Conservation (phyloP, 768 basidiomycete genomes). For the Mycena olivaceomarginata region DNA sequence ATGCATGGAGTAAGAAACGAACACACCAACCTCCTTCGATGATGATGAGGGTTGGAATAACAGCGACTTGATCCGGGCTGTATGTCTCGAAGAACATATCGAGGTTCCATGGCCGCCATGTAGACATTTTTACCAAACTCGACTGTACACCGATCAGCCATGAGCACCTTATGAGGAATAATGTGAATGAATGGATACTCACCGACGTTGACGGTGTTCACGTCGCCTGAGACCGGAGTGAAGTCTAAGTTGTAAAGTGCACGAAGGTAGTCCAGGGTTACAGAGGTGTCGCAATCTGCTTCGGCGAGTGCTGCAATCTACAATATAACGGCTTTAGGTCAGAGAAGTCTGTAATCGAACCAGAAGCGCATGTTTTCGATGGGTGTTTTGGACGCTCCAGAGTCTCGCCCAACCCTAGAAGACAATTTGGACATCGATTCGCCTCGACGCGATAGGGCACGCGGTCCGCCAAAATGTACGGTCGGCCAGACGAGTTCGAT, state of each 20-base stretch:
- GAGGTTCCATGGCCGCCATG: constrained; percentile 20
- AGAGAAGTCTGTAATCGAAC: constrained; percentile 4
- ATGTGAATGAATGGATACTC: not conserved
- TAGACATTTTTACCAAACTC: constrained; percentile 32
- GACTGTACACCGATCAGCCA: constrained; percentile 4
- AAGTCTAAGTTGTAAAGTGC: constrained; percentile 38
- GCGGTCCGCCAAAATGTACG: constrained; percentile 20
- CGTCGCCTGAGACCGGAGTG: constrained; percentile 26
- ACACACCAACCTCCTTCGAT: constrained; percentile 27
- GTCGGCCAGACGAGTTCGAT: constrained; percentile 34
- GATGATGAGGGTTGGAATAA: not conserved
- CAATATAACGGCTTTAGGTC: not conserved
- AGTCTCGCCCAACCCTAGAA: constrained; percentile 13
- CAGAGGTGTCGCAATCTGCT: constrained; percentile 29
- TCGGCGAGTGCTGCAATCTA: constrained; percentile 12
- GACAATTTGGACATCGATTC: constrained; percentile 7
- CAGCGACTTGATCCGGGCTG: constrained; percentile 28
- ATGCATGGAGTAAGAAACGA: not conserved
- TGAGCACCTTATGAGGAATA: not conserved
- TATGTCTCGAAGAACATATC: constrained; percentile 32
- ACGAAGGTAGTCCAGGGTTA: constrained; percentile 30
- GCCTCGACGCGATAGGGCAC: constrained; percentile 14
- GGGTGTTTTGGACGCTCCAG: constrained; percentile 24
- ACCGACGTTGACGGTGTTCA: constrained; percentile 26
- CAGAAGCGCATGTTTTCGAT: constrained; percentile 21